A percentile compares a stretch with the other conserved stretches of the same genome.
Evolutionary conservation across 768 basidiomycete genomes (phyloP).

Genomic region (Boletus speciosus): DNA sequence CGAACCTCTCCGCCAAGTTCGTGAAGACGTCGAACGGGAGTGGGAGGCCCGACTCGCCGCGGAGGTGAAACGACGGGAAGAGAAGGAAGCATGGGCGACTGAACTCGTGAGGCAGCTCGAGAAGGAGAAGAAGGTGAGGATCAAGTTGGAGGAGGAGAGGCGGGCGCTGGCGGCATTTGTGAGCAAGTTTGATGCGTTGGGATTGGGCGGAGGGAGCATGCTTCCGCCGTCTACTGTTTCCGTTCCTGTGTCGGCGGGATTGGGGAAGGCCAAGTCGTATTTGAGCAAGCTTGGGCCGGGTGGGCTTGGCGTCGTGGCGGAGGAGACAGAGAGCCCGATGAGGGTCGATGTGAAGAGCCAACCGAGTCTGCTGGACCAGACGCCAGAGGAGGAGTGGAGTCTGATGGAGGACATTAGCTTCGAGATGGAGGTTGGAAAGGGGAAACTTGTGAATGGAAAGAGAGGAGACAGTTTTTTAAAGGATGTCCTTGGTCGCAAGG

Average conservation of each 20-base stretch:
- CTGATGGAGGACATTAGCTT: constrained; percentile 51
- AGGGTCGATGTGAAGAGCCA: constrained; percentile 45
- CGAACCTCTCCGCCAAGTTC: constrained; percentile 59
- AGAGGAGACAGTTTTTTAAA: constrained; percentile 32
- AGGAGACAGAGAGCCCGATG: constrained; percentile 49
- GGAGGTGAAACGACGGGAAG: constrained; percentile 58
- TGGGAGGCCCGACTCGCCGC: constrained; percentile 59
- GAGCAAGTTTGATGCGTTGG: constrained; percentile 74
- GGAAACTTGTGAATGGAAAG: constrained; percentile 25
- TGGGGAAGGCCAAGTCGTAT: constrained; percentile 49
- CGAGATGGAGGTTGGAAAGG: constrained; percentile 36
- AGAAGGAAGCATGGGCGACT: constrained; percentile 68
- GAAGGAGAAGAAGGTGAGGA: constrained; percentile 70
- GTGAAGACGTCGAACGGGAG: constrained; percentile 73
- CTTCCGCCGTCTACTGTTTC: constrained; percentile 30
- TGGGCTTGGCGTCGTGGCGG: constrained; percentile 22
- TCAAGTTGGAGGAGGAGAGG: constrained; percentile 73
- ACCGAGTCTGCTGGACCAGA: constrained; percentile 56
- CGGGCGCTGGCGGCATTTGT: constrained; percentile 78
- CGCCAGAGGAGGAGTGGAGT: constrained; percentile 53
- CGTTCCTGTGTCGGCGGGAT: not conserved
- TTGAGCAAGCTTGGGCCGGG: constrained; percentile 35
- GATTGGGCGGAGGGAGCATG: constrained; percentile 38
- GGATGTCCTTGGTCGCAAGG: constrained; percentile 28
- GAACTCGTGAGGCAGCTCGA: constrained; percentile 75